These are phyloP conservation scores for Leccinellum albellum DNA, from an alignment of 768 basidiomycete species.

Conservation along the genomic window DNA sequence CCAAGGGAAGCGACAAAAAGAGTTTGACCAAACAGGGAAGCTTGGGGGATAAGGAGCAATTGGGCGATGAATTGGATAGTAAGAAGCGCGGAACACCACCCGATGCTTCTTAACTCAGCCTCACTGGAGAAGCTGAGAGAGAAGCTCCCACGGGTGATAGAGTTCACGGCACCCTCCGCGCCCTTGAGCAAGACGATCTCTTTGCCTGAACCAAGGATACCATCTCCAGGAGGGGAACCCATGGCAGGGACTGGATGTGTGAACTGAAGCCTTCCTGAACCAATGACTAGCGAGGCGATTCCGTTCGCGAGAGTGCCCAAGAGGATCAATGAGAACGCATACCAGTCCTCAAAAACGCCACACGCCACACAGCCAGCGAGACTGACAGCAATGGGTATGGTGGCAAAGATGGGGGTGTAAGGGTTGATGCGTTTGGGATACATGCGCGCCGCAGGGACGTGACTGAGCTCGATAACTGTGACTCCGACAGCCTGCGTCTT, in stretches of 20 bases:
- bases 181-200: conserved; percentile 31
- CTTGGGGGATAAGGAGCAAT: not conserved
- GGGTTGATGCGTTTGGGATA: conserved; percentile 17
- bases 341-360: conserved; percentile 33
- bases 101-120: not conserved
- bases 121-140: conserved; percentile 18
- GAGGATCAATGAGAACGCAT: conserved; percentile 32
- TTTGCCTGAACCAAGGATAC: conserved; percentile 20
- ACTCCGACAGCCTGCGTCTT: conserved; percentile 23
- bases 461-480: conserved; percentile 26
- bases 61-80: not conserved
- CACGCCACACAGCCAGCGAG: conserved; percentile 26
- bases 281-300: conserved; percentile 31
- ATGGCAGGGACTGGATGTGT: conserved; percentile 24
- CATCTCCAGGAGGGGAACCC: conserved; percentile 29
- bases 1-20: not conserved
- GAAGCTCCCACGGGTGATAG: conserved; percentile 32
- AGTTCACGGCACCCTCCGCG: conserved; percentile 29
- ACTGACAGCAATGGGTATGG: conserved; percentile 30
- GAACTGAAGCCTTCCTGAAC: conserved; percentile 30
- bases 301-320: conserved; percentile 32
- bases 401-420: conserved; percentile 25
- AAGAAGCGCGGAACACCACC: not conserved
- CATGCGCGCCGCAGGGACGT: conserved; percentile 18
- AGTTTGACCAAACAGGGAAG: not conserved